Conservation (phyloP, 1,284 basidiomycete species). For the Ceratobasidium sp. region DNA sequence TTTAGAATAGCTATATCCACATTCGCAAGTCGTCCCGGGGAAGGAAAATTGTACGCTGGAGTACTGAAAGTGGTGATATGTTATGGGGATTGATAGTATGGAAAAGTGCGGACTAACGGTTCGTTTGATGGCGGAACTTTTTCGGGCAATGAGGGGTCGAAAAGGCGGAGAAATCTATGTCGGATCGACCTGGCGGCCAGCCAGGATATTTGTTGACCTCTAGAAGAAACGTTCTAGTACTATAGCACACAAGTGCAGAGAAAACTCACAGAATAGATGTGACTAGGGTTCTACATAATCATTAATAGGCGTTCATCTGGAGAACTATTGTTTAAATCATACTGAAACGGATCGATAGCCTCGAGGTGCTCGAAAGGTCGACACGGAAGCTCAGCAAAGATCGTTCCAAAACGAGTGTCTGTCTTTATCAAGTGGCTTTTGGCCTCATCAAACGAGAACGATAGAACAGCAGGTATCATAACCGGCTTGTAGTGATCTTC, state of each 20-base stretch:
- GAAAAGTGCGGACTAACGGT: conserved; percentile 37
- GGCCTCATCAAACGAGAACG: conserved; percentile 78
- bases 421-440: conserved; percentile 71
- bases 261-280: conserved; percentile 67
- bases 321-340: conserved; percentile 39
- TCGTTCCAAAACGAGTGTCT: conserved; percentile 73
- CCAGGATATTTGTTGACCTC: conserved; percentile 92
- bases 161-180: conserved; percentile 82
- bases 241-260: not conserved
- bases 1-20: conserved; percentile 66
- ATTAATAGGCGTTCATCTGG: conserved; percentile 22
- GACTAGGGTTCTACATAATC: conserved; percentile 61
- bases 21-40: conserved; percentile 68
- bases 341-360: conserved; percentile 78
- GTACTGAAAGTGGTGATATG: not conserved
- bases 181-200: conserved; percentile 84
- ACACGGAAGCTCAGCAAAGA: conserved; percentile 72
- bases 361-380: conserved; percentile 78
- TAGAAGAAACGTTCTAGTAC: conserved; percentile 46
- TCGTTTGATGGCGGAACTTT: conserved; percentile 52
- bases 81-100: not conserved
- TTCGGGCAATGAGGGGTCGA: conserved; percentile 74
- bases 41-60: conserved; percentile 64
- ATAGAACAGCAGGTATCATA: conserved; percentile 66
- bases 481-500: conserved; percentile 19